Conservation (phyloP, 1,284 basidiomycete species). For the Ceratorhiza oryzae-sativae region DNA sequence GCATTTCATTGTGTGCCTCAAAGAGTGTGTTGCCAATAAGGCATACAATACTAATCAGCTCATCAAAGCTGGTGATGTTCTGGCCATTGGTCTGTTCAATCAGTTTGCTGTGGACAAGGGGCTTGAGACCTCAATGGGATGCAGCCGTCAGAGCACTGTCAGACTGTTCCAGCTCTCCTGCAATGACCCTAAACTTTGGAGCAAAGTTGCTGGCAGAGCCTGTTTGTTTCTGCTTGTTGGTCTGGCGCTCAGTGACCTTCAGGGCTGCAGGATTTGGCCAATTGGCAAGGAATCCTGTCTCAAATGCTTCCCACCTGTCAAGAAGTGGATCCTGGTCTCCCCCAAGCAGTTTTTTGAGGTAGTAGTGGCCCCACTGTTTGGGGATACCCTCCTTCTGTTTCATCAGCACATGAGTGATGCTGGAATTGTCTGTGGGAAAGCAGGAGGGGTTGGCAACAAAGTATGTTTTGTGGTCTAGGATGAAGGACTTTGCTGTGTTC, state of each 20-base stretch:
- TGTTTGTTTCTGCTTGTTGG: background rate
- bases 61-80: background rate
- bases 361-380: conserved; percentile 6
- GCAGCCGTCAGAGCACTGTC: background rate
- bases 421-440: background rate
- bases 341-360: background rate
- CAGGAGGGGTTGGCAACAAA: background rate
- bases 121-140: background rate
- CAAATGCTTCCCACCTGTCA: background rate
- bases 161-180: background rate
- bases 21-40: conserved; percentile 3
- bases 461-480: background rate
- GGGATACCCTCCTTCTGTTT: conserved; percentile 15
- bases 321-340: background rate
- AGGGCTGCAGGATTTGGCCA: background rate
- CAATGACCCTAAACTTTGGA: background rate
- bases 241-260: background rate
- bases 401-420: conserved; percentile 13
- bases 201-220: background rate
- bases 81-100: background rate
- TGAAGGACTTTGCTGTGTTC: background rate
- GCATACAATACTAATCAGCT: background rate
- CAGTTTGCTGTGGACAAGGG: background rate
- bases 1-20: background rate
- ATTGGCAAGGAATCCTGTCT: background rate